Evolutionary conservation across 2,329 filamentous ascomycete genomes (phyloP), one percentile per base, ranked within the genome.

Genomic region (Fusarium sp.): DNA sequence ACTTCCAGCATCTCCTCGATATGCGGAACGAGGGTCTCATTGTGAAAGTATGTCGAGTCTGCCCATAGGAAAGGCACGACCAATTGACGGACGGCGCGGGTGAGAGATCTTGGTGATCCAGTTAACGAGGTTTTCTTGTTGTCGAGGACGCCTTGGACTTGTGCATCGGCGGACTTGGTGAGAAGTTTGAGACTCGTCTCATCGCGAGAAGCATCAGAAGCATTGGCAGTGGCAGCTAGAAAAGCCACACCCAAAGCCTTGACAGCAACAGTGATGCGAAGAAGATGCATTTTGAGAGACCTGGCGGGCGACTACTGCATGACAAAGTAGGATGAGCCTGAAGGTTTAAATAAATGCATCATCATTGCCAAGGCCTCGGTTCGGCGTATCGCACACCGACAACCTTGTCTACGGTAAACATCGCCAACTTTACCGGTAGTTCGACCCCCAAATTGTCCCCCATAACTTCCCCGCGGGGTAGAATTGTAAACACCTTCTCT

Each of bases 311-410:
- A 4, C 24, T 6, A 24, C 24, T 24, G 24, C 24, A 24, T 6
- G 24, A 24, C 24, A 24, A 18, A 5, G 13, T 41, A 14, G 32
- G n/a, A 53, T 53, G 10, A 18, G 3, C 16, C 14, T 53, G 13
- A 22, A 4, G 25, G 22, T 37, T 65, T 65, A 65, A 42, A 60
- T 60, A 52, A 12, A 10, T 14, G 4, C 18, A 18, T n/a, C 20
- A 37, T 8, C 9, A 16, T 14, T 52, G 62, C 61, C 61, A 65
- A 65, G 62, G 40, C 62, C 60, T 49, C 34, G 62, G 62, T 51
- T 65, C 62, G 62, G 62, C n/a, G 24, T 8, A 45, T 34, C 16
- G 45, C 29, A 34, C 47, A 52, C 62, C 62, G 62, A 65, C 32
- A 53, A 29, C n/a, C n/a, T 34, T 12, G 34, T 29, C 34, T 42